Evolutionary conservation across 805 yeast species (phyloP).

Genomic region (Zygosaccharomyces gambellarensis): DNA sequence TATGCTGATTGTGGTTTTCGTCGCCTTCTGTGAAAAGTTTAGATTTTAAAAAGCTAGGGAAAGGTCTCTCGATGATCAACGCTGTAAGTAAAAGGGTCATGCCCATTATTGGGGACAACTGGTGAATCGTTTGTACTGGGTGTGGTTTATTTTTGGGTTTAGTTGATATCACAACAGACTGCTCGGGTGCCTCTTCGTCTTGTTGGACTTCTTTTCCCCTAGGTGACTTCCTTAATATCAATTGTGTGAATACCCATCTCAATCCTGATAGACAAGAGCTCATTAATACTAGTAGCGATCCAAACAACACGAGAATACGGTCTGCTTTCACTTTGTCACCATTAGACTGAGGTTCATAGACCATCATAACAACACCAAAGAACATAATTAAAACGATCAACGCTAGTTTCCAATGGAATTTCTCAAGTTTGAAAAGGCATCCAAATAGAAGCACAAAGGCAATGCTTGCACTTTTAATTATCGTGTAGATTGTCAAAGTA

Average conservation of each 20-base stretch:
- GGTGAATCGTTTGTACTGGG: constrained; percentile 79
- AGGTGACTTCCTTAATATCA: constrained; percentile 60
- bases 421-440: constrained; percentile 72
- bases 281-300: constrained; percentile 66
- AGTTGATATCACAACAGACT: constrained; percentile 11
- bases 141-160: constrained; percentile 39
- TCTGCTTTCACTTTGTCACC: constrained; percentile 16
- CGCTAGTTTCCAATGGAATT: constrained; percentile 60
- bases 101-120: constrained; percentile 82
- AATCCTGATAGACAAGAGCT: constrained; percentile 84
- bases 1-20: constrained; percentile 6
- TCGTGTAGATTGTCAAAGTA: constrained; percentile 80
- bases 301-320: constrained; percentile 38
- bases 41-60: constrained; percentile 25
- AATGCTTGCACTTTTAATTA: constrained; percentile 84
- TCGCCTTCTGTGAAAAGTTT: constrained; percentile 19
- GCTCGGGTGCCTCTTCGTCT: background rate
- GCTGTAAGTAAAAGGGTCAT: constrained; percentile 58
- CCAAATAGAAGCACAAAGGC: constrained; percentile 89
- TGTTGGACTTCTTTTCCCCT: constrained; percentile 27
- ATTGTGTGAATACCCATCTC: constrained; percentile 92
- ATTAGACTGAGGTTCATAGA: constrained; percentile 41
- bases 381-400: constrained; percentile 76
- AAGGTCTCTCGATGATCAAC: constrained; percentile 58
- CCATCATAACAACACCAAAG: constrained; percentile 84